These are phyloP conservation scores for Leishmania amazonensis DNA, from an alignment of 208 protist species.

Conservation along the genomic window DNA sequence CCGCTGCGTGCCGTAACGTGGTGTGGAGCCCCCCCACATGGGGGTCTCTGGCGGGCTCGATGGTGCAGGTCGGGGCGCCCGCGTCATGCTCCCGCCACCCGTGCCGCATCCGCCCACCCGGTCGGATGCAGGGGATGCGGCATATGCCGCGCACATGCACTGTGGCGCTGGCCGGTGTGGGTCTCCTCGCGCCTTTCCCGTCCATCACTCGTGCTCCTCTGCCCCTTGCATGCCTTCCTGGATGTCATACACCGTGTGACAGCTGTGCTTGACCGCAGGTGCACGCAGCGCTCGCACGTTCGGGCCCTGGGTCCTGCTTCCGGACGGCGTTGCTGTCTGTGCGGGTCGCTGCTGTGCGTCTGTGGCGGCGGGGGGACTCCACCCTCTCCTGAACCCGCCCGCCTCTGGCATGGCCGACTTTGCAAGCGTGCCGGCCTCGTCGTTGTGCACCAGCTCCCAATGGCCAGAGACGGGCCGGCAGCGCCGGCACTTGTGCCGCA, in stretches of 20 bases:
- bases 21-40: neutral
- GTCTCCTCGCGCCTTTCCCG: neutral
- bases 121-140: neutral
- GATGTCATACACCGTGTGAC: neutral
- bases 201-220: neutral
- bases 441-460: no score
- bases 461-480: no score
- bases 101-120: neutral
- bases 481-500: no score
- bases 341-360: neutral
- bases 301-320: neutral
- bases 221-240: neutral
- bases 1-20: neutral
- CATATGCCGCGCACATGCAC: neutral
- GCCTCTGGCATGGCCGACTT: no score
- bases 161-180: neutral
- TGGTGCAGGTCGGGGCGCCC: neutral
- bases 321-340: neutral
- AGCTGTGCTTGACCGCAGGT: neutral
- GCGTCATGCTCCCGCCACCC: neutral
- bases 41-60: no score
- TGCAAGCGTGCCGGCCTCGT: no score
- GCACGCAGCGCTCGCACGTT: neutral
- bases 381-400: neutral
- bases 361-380: no score